Percentiles rank a stretch among this genome's conserved stretches.
These are phyloP conservation scores for Periconia digitata DNA, from an alignment of 2,329 filamentous ascomycete genomes.

Conservation along the genomic window DNA sequence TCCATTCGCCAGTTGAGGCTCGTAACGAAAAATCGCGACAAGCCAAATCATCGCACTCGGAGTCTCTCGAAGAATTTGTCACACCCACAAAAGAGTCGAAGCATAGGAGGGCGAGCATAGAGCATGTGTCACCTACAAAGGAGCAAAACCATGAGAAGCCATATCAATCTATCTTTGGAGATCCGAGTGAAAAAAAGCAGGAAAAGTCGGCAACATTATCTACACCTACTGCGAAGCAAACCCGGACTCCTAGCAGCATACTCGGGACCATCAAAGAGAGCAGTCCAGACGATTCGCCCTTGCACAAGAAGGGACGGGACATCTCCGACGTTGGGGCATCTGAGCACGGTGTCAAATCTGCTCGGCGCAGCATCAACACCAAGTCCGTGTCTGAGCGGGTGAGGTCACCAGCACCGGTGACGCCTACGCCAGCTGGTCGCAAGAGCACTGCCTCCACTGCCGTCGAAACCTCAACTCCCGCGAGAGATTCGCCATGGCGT, in stretches of 20 bases:
- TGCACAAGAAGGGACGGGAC: constrained; percentile 46
- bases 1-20: constrained; percentile 1
- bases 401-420: constrained; percentile 32
- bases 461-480: constrained; percentile 27
- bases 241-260: constrained; percentile 32
- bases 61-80: constrained; percentile 3
- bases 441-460: constrained; percentile 21
- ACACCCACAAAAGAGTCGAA: constrained; percentile 15
- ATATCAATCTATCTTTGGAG: constrained; percentile 38
- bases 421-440: constrained; percentile 31
- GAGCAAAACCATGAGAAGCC: constrained; percentile 21
- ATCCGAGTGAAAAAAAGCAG: constrained; percentile 28
- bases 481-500: constrained; percentile 39
- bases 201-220: constrained; percentile 15
- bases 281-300: constrained; percentile 45
- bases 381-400: constrained; percentile 38
- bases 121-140: constrained; percentile 11
- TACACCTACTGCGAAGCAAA: constrained; percentile 29
- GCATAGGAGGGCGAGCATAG: constrained; percentile 4
- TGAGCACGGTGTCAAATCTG: constrained; percentile 47
- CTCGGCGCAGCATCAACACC: constrained; percentile 31
- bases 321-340: constrained; percentile 46
- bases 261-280: constrained; percentile 58
- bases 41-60: constrained; percentile 5
- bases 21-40: constrained; percentile 13